A percentile compares a stretch with the other conserved stretches of the same genome.
Conservation (phyloP, 2,329 filamentous ascomycete species). For the Juglanconis sp. region DNA sequence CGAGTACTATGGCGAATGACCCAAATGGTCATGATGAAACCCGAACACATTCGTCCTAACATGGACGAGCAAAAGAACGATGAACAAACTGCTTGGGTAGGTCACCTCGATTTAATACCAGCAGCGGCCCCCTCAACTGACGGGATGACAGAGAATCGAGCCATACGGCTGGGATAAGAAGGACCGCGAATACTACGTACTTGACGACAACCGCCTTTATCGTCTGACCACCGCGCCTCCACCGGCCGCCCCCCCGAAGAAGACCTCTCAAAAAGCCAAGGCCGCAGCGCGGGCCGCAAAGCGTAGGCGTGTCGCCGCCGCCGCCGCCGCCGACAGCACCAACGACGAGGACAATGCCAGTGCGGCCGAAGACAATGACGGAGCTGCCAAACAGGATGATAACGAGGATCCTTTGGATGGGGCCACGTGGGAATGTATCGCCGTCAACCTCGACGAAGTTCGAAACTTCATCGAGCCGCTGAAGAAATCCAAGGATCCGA, state of each 20-base stretch:
- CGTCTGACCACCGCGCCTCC: slow-evolving; percentile 74
- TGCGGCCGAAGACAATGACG: slow-evolving; percentile 30
- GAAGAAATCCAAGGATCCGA: slow-evolving; percentile 72
- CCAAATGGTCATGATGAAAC: slow-evolving; percentile 82
- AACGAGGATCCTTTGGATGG: slow-evolving; percentile 62
- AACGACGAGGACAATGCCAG: slow-evolving; percentile 35
- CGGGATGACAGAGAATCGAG: slow-evolving; percentile 60
- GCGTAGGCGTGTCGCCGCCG: slow-evolving; percentile 58
- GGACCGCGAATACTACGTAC: slow-evolving; percentile 81
- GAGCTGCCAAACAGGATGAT: slow-evolving; percentile 5
- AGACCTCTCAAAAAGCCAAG: slow-evolving; percentile 64
- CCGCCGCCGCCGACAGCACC: slow-evolving; percentile 21
- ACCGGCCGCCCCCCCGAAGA: slow-evolving; percentile 53
- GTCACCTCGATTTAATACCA: slow-evolving; percentile 40
- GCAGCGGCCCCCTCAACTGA: slow-evolving; percentile 23
- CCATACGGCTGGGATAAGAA: slow-evolving; percentile 85
- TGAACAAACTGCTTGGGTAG: slow-evolving; percentile 82
- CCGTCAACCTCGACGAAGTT: slow-evolving; percentile 77
- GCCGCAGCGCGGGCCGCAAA: slow-evolving; percentile 67
- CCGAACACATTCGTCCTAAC: slow-evolving; percentile 80
- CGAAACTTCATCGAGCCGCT: slow-evolving; percentile 67
- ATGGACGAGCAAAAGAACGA: slow-evolving; percentile 79
- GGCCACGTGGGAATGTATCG: slow-evolving; percentile 88
- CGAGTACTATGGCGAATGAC: slow-evolving; percentile 83
- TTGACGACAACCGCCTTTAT: slow-evolving; percentile 93